Conservation (phyloP, 2,329 filamentous ascomycete genomes). For the Coniochaeta pulveracea region DNA sequence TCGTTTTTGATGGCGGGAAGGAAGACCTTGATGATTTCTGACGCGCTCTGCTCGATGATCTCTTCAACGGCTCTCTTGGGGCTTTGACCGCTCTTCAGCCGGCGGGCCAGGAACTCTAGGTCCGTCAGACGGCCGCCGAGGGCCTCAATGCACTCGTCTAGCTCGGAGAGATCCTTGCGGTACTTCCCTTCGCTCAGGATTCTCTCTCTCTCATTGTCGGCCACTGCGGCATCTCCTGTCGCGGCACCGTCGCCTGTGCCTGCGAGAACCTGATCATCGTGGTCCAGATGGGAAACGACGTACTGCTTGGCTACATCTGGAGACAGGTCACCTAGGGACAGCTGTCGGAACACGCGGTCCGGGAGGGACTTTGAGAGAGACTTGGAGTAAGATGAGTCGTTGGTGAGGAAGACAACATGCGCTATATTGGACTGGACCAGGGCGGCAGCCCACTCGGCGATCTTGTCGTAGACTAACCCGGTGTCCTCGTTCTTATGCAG, state of each 20-base stretch:
- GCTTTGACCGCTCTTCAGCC: conserved; percentile 77
- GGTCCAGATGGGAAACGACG: conserved; percentile 70
- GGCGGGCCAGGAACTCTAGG: conserved; percentile 83
- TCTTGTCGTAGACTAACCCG: conserved; percentile 61
- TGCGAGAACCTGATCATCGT: conserved; percentile 17
- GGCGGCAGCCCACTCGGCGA: conserved; percentile 81
- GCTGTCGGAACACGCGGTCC: conserved; percentile 79
- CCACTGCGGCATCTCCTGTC: conserved; percentile 9
- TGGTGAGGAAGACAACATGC: conserved; percentile 89
- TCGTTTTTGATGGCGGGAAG: conserved; percentile 43
- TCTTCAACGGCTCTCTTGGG: conserved; percentile 73
- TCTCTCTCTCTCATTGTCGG: conserved; percentile 14
- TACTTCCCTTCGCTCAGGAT: conserved; percentile 23
- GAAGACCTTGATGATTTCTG: conserved; percentile 90
- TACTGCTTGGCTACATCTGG: conserved; percentile 81
- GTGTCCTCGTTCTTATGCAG: conserved; percentile 64
- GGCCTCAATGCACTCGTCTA: conserved; percentile 71
- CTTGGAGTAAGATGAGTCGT: conserved; percentile 81
- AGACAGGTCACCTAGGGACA: conserved; percentile 76
- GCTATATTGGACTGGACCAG: conserved; percentile 81
- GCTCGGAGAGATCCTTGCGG: conserved; percentile 46
- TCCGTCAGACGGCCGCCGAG: conserved; percentile 91
- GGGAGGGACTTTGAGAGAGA: conserved; percentile 77
- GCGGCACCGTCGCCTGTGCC: no score
- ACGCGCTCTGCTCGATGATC: conserved; percentile 79